These are phyloP conservation scores for Symbiodinium natans DNA, from an alignment of 73 alveolate species.

Conservation along the genomic window DNA sequence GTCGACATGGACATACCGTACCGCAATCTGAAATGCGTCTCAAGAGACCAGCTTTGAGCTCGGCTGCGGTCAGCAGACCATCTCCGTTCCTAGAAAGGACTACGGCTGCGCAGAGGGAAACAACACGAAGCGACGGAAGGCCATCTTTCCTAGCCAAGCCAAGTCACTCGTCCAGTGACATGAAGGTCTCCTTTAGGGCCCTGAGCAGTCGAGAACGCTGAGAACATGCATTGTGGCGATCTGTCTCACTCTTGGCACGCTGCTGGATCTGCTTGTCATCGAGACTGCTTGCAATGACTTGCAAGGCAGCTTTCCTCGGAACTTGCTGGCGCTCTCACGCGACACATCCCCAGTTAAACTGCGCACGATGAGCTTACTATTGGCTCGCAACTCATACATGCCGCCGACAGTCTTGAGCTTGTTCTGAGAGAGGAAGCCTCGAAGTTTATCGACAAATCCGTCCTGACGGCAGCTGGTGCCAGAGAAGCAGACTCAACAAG, in stretches of 20 bases:
- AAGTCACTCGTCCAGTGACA: slow-evolving; percentile 70
- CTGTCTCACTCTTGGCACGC: not conserved
- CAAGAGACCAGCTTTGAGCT: slow-evolving; percentile 68
- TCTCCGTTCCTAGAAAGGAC: slow-evolving; percentile 56
- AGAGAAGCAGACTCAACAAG: too few species aligned
- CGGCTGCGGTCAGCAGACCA: slow-evolving; percentile 87
- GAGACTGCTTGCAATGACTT: slow-evolving; percentile 87
- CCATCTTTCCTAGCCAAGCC: not conserved
- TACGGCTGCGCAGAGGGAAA: not conserved
- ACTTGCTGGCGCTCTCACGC: not conserved
- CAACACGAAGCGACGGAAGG: not conserved
- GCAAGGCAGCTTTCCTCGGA: slow-evolving; percentile 89
- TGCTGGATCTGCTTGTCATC: slow-evolving; percentile 93
- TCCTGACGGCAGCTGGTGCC: not conserved
- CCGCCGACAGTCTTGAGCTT: slow-evolving; percentile 45
- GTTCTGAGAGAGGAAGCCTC: slow-evolving; percentile 84
- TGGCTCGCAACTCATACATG: not conserved
- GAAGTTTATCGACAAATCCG: slow-evolving; percentile 81
- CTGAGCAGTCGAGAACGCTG: slow-evolving; percentile 16
- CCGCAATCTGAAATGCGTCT: not conserved
- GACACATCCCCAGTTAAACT: not conserved
- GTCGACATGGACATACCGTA: too few species aligned
- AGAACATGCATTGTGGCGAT: too few species aligned
- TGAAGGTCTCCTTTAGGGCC: slow-evolving; percentile 90
- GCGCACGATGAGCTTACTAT: not conserved